Evolutionary conservation across 163 green algal genomes (phyloP), one percentile per base, ranked within the genome.

Genomic region (Scenedesmus sp.): DNA sequence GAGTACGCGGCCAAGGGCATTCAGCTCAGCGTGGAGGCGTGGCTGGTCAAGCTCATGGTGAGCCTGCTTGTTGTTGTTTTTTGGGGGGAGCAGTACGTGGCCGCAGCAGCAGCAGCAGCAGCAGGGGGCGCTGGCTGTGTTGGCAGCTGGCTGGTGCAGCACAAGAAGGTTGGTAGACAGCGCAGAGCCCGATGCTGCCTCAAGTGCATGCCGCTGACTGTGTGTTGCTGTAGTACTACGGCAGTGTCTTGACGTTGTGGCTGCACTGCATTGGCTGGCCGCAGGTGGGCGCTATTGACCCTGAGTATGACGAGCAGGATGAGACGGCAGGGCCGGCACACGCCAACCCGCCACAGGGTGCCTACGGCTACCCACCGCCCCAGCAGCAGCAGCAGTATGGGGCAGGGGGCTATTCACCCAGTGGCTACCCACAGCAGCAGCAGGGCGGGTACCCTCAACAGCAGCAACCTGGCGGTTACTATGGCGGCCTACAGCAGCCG

Each of bases 31-130:
- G 89, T 92, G 12, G 93, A 94, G 66, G 84, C 93, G 0, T 95
- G 93, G 93, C 87, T 95, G 60, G 90, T 95, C 79, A 95, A 95
- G 86, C 92, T 95, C 10, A 93, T 95, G 93, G 88, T 94, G n/a
- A 91, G 93, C 34, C 34, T 46, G 34, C 34, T 46, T 46, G 76
- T 84, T 12, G 62, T 15, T 70, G n/a, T 70, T 70, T 12, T 70
- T 70, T 70, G 62, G 10, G 13, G 70, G 3, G 34, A 34, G 76
- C 4, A 34, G 26, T 9, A n/a, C 16, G 59, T 8, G 59, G 7
- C 23, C 3, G 70, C 23, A 76, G 66, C 10, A 73, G 64, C 64
- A n/a, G 70, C 70, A 52, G 23, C 70, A 79, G 70, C 70, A 79
- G 70, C 70, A 79, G 3, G n/a, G 66, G 16, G 1, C 16, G 23